Base-by-base conservation (phyloP, 768 basidiomycete genomes). In the Panaeolus papilionaceus region DNA sequence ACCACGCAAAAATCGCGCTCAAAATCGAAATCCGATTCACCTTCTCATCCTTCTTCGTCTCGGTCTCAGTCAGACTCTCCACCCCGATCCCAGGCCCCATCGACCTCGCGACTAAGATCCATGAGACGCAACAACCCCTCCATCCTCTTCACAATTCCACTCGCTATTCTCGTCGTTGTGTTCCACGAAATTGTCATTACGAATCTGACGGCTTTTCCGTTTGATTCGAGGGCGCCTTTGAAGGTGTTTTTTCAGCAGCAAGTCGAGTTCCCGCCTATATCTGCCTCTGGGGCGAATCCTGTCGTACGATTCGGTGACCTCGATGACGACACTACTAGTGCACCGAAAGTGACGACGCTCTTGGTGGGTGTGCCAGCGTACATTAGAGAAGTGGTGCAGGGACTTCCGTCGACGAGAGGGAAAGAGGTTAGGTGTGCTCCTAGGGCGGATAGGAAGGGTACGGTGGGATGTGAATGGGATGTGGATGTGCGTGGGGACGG, bases 391-490 rank as follows among this genome's bases (percentile, higher is more conserved):
- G 33, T 58, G 4, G 54, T 33, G 26, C 28, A 58, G 4, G 54
- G 8, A 16, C 14, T 58, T 28, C 54, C 54, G 20, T 58, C 54
- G 28, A 10, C 54, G 26, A 26, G 12, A 3, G 54, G 54, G 4
- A 58, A 37, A 10, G 28, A 58, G 26, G 28, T 58, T 28, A 28
- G 54, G 28, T 58, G 54, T 58, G 3, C 10, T 12, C 28, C 14
- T 10, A 58, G 26, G 28, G 26, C 26, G 2, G 54, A 58, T 58
- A 28, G 54, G 4, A 58, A 58, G 54, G 54, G 54, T 12, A 58
- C 54, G 26, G 54, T 28, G 33, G 54, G 54, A 16, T 58, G 54
- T 37, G 33, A 28, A 16, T 58, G 54, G 54, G 54, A 58, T 33
- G 54, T 33, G 3, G 54, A 14, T 1, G 14, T 11, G 14, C 11